Base-by-base conservation (phyloP, 228 moss, liverwort and hornwort species). In the Sphagnum fallax region DNA sequence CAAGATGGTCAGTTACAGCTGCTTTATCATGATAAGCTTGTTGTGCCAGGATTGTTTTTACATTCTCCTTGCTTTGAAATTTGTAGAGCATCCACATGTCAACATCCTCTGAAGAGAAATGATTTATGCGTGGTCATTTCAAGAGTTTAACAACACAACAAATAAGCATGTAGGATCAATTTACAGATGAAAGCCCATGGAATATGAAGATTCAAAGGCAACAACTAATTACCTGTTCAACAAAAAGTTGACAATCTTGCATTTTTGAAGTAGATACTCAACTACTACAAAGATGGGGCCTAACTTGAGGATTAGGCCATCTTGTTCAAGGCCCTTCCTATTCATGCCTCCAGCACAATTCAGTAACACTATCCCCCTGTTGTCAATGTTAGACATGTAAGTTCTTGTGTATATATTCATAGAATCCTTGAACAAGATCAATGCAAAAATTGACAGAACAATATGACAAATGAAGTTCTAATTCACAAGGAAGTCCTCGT, bases 261-360 rank as follows among this genome's bases (percentile, higher is more conserved):
- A 94, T 67, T 73, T 86, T 74, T 90, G 82, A 50, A 98, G 81
- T 62, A 98, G 81, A 70, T 87, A 94, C 68, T 98, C 98, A 32
- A 98, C 94, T 62, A 83, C 85, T 10, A 92, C 53, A 78, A 98
- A 98, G 61, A 98, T 76, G 70, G 98, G 98, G 60, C 90, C 81
- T 59, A 90, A 81, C 15, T 85, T 89, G 74, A 98, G 89, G 50
- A 91, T 80, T 71, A 87, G 79, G 63, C 89, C 98, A 79, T 98
- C 98, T 79, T 92, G 90, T 55, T 89, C 84, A 67, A 98, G 90
- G 61, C 98, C 94, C 70, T 94, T 98, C 71, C 98, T 87, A 67
- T 98, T 98, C 98, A 98, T 98, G 11, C 90, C 98, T 65, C 98
- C 98, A 48, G 98, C 94, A 78, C 94, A 98, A 74, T 98, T 98